Evolutionary conservation across 768 basidiomycete genomes (phyloP).

Genomic region (Termitomyces heimii): DNA sequence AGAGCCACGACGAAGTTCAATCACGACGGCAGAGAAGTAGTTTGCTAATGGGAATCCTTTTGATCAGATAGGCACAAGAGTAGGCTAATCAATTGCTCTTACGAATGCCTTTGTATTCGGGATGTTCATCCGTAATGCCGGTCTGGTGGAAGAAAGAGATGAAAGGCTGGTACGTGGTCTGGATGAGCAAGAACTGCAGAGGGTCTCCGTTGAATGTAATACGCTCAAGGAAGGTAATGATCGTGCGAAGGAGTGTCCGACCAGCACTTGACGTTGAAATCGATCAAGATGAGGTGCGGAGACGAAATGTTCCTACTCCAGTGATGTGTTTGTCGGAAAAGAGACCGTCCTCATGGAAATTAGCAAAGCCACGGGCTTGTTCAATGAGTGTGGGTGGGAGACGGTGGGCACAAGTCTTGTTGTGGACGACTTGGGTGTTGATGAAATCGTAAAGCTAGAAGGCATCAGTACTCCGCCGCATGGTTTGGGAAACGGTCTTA

Average conservation of each 20-base stretch:
- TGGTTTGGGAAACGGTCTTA: conserved; percentile 27
- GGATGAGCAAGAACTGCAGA: conserved; percentile 70
- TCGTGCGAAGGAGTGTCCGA: conserved; percentile 67
- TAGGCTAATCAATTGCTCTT: conserved; percentile 22
- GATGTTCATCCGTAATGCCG: conserved; percentile 50
- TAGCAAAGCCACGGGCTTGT: conserved; percentile 67
- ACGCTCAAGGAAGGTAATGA: conserved; percentile 66
- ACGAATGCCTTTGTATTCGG: conserved; percentile 62
- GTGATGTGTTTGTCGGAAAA: conserved; percentile 59
- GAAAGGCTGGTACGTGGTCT: conserved; percentile 88
- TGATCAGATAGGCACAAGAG: neutral
- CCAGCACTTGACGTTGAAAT: conserved; percentile 37
- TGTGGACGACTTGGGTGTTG: conserved; percentile 71
- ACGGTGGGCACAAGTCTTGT: conserved; percentile 74
- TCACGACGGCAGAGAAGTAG: conserved; percentile 66
- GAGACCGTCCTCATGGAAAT: conserved; percentile 75
- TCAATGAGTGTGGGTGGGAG: conserved; percentile 76
- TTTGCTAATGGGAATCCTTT: conserved; percentile 46
- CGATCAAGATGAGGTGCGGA: neutral
- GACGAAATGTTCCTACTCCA: conserved; percentile 72
- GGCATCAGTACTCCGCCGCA: neutral
- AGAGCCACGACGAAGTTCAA: conserved; percentile 73
- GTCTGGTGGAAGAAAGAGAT: conserved; percentile 82
- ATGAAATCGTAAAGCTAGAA: conserved; percentile 71
- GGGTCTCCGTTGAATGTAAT: conserved; percentile 78